These are phyloP conservation scores for Lanzia echinophila DNA, from an alignment of 2,329 filamentous ascomycete genomes.

Conservation along the genomic window DNA sequence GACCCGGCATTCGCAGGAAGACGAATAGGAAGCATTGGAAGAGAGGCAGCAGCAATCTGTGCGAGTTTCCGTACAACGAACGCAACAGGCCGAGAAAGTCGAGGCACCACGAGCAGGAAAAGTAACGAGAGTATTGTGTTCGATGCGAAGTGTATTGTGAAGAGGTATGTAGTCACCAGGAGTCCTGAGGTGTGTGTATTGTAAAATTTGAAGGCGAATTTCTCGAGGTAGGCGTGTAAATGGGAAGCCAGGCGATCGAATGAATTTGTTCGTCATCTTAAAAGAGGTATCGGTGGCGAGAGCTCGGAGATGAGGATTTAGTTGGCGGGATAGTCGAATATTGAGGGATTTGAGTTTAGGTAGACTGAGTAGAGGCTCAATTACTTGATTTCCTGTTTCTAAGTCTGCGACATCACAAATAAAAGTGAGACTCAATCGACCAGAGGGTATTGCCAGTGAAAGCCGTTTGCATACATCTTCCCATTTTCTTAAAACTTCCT, in stretches of 20 bases:
- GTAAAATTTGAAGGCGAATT: neutral
- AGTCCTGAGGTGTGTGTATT: neutral
- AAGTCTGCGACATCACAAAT: neutral
- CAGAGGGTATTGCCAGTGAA: neutral
- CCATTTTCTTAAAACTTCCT: no score
- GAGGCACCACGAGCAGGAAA: no score
- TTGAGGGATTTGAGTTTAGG: neutral
- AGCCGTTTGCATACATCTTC: no score
- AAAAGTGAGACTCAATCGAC: neutral
- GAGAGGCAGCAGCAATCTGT: constrained; percentile 3
- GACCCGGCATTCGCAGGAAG: neutral
- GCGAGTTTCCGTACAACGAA: neutral
- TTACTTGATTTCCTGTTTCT: neutral
- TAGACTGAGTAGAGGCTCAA: neutral
- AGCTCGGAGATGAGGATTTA: neutral
- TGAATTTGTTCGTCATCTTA: neutral
- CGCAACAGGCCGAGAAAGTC: no score
- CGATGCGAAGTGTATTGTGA: neutral
- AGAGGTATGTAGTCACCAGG: neutral
- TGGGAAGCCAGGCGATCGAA: neutral
- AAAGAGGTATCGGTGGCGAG: neutral
- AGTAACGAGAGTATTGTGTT: no score
- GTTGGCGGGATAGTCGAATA: neutral
- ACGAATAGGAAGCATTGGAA: neutral
- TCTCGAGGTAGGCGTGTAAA: neutral